phyloP scores from a whole-genome alignment of 1,139 yeast species.

The Wickerhamomyces sp. region DNA sequence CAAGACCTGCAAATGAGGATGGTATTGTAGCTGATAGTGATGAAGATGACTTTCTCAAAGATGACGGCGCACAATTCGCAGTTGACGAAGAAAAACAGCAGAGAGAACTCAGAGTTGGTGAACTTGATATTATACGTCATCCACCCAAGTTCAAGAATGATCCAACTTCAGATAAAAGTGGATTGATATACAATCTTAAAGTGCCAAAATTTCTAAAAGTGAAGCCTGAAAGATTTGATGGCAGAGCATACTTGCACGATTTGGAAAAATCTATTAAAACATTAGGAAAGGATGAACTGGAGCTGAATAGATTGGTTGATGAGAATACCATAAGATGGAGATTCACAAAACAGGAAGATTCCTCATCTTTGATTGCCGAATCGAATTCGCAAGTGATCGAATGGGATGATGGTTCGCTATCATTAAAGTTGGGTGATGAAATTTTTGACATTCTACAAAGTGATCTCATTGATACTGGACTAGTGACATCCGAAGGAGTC shows the following conservation, averaged over 20 bases:
- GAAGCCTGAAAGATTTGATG: constrained; percentile 86
- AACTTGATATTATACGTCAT: constrained; percentile 71
- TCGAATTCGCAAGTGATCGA: constrained; percentile 85
- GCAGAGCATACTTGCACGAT: constrained; percentile 38
- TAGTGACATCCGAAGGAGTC: constrained; percentile 46
- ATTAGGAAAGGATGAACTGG: constrained; percentile 42
- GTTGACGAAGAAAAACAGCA: constrained; percentile 35
- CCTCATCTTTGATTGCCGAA: constrained; percentile 61
- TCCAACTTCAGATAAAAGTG: constrained; percentile 24
- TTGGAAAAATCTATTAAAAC: constrained; percentile 24
- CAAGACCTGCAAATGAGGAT: constrained; percentile 13
- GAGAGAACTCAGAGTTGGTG: constrained; percentile 43
- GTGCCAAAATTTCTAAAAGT: constrained; percentile 79
- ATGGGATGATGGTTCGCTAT: constrained; percentile 91
- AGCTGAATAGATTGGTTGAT: constrained; percentile 51
- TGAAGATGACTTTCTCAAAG: constrained; percentile 19
- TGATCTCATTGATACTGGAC: constrained; percentile 66
- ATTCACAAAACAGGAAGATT: constrained; percentile 61
- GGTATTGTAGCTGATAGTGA: constrained; percentile 17
- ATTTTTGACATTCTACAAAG: constrained; percentile 71
- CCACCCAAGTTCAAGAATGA: constrained; percentile 42
- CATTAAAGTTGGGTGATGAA: constrained; percentile 83
- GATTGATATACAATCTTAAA: constrained; percentile 52
- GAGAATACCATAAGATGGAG: constrained; percentile 93
- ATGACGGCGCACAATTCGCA: constrained; percentile 26